Evolutionary conservation across 2,329 filamentous ascomycete genomes (phyloP).

Genomic region (Calcarisporium arbuscula): DNA sequence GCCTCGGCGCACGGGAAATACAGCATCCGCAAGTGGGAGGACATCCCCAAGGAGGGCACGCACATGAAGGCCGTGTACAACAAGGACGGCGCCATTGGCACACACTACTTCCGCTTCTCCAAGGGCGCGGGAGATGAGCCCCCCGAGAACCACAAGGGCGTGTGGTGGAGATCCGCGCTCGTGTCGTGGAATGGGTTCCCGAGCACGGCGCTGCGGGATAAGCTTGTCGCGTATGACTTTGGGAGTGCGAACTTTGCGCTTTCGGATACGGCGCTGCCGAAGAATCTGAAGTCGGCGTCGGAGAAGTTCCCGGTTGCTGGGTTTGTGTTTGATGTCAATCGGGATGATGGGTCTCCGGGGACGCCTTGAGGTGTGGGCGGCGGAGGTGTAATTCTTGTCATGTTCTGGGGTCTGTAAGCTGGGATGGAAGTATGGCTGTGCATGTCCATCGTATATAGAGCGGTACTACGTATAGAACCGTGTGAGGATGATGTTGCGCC

Average conservation of each 20-base stretch:
- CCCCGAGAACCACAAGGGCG: slow-evolving; percentile 24
- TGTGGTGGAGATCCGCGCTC: slow-evolving; percentile 23
- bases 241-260: slow-evolving; percentile 10
- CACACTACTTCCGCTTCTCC: slow-evolving; percentile 27
- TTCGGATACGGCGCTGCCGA: slow-evolving; percentile 5
- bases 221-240: slow-evolving; percentile 11
- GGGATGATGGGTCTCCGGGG: slow-evolving; percentile 10
- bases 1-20: slow-evolving; percentile 26
- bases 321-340: slow-evolving; percentile 10
- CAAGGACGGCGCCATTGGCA: slow-evolving; percentile 24
- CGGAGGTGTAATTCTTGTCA: too few relatives aligned
- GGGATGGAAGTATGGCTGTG: too few relatives aligned
- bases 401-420: too few relatives aligned
- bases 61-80: slow-evolving; percentile 30
- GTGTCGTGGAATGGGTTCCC: slow-evolving; percentile 26
- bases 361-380: slow-evolving; percentile 3
- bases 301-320: slow-evolving; percentile 3
- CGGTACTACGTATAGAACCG: too few relatives aligned
- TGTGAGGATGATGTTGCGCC: too few relatives aligned
- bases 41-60: slow-evolving; percentile 21
- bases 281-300: slow-evolving; percentile 8
- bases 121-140: slow-evolving; percentile 12
- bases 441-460: too few relatives aligned
- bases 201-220: slow-evolving; percentile 3
- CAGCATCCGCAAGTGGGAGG: slow-evolving; percentile 11